Evolutionary conservation across 495 filamentous ascomycete genomes (phyloP).

Genomic region (Elasticomyces elasticus): DNA sequence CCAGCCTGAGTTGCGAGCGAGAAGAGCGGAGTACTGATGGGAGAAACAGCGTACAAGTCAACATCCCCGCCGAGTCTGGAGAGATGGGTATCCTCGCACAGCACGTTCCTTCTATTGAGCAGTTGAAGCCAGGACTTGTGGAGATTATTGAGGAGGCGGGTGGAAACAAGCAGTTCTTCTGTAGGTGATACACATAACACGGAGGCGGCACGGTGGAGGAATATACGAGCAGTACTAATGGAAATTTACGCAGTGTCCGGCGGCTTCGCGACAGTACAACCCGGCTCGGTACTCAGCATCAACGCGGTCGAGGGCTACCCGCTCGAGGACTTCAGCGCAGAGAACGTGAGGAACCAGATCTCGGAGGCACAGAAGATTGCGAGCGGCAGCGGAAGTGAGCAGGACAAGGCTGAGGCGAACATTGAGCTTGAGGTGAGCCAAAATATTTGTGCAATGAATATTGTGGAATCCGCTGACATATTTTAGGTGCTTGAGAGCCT

Average conservation of each 20-base stretch:
- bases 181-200: constrained; percentile 46
- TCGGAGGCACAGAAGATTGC: constrained; percentile 92
- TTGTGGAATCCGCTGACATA: constrained; percentile 1
- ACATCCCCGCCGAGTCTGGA: constrained; percentile 93
- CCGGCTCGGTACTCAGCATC: constrained; percentile 88
- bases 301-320: constrained; percentile 93
- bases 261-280: constrained; percentile 94
- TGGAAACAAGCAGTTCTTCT: constrained; percentile 95
- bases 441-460: neutral
- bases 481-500: constrained; percentile 37
- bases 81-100: constrained; percentile 99
- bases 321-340: constrained; percentile 88
- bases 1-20: neutral
- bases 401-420: constrained; percentile 96
- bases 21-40: neutral
- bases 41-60: constrained; percentile 76
- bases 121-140: constrained; percentile 90
- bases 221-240: neutral
- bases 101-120: constrained; percentile 98
- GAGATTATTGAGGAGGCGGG: constrained; percentile 90
- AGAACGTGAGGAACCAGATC: constrained; percentile 71
- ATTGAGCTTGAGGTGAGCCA: constrained; percentile 85
- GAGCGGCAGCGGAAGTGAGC: constrained; percentile 81
- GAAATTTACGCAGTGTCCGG: constrained; percentile 62
- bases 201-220: neutral